Percentiles rank a stretch among this genome's conserved stretches.
Evolutionary conservation across 192 early-diverging fungal genomes (phyloP).

Genomic region (Backusella psychrophila): DNA sequence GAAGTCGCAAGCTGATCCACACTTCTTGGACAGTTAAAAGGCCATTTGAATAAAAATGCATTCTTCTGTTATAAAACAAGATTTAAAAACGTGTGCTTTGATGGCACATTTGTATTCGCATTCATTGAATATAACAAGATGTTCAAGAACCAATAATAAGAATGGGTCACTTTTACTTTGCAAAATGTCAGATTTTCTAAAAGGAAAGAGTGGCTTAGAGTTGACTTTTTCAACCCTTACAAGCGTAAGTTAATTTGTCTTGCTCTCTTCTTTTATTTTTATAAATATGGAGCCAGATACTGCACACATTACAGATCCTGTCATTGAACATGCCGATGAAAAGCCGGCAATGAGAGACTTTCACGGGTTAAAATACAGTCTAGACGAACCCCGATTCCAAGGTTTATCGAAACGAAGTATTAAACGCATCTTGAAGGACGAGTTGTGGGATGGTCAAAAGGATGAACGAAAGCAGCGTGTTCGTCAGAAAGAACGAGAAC

Average conservation of each 20-base stretch:
- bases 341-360: background rate
- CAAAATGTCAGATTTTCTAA: background rate
- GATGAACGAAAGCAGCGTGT: slow-evolving; percentile 45
- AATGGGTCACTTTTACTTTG: background rate
- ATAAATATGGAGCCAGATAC: background rate
- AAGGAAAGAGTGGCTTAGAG: background rate
- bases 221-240: background rate
- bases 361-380: slow-evolving; percentile 14
- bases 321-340: background rate
- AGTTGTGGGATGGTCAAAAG: slow-evolving; percentile 49
- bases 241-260: background rate
- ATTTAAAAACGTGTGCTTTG: background rate
- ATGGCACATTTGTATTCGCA: background rate
- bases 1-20: slow-evolving; percentile 73
- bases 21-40: slow-evolving; percentile 26
- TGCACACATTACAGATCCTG: background rate
- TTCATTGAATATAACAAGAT: too few relatives aligned
- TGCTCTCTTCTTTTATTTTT: background rate
- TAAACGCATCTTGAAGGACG: slow-evolving; percentile 66
- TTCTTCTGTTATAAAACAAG: too few relatives aligned
- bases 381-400: slow-evolving; percentile 37
- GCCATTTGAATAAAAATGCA: too few relatives aligned
- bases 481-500: slow-evolving; percentile 47
- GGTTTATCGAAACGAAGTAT: slow-evolving; percentile 65
- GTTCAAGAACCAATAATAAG: too few relatives aligned